Evolutionary conservation across 345 rosid species (phyloP), one percentile per base, ranked within the genome.

Genomic region (Rhodamnia rubescens): DNA sequence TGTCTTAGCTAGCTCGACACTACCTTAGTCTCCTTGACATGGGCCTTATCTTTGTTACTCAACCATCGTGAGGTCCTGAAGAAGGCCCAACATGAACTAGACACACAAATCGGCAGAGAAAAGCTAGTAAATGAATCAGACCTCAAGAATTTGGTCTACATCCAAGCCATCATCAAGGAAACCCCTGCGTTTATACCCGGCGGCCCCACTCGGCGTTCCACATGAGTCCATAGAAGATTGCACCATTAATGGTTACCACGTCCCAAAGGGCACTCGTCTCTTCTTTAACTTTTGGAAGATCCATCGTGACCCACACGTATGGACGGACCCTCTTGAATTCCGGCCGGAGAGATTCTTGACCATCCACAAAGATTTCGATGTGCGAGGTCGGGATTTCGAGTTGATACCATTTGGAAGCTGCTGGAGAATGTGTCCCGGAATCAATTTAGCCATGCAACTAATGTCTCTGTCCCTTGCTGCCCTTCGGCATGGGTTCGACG

Each of bases 91-190:
- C 83, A 86, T 49, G 95, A 92, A 81, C 49, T 91, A 7, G 95
- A 92, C 83, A 81, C 40, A 14, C 83, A 61, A 21, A 85, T 91
- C 10, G 94, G 93, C 3, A 88, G 61, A 75, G 90, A 86, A 54
- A 87, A 89, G 29, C 83, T 6, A 20, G 90, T 88, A 4, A 58
- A 85, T 2, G 89, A 88, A 40, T 88, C 89, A 15, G 92, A 92
- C 85, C 32, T 90, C 1, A 61, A 56, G 4, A 92, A 85, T 69
- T 58, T 93, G 15, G 82, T 74, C 18, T 89, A 90, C 82, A 84
- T 91, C 20, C 83, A 88, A 74, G 92, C 93, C 40, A 82, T 91
- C 15, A 53, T 88, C 20, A 90, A 92, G 87, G 93, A 92, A 87
- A 87, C 93, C 24, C n/a, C 3, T 91, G 26, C 88, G 92, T 44